phyloP scores from a whole-genome alignment of 805 yeast species.

The Metschnikowia shivogae region DNA sequence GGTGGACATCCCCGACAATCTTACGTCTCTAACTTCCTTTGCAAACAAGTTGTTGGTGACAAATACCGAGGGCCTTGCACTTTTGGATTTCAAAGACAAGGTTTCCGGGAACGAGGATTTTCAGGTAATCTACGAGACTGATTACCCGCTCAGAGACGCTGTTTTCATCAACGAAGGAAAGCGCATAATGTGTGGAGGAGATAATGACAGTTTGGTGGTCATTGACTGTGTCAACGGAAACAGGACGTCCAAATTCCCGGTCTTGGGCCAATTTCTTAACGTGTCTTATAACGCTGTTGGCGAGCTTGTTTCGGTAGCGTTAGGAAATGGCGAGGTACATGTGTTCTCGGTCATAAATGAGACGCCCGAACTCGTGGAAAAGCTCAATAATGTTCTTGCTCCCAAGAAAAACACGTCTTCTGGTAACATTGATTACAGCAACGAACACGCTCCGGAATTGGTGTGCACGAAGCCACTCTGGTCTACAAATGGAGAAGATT shows the following conservation, averaged over 20 bases:
- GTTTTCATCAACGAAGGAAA: conserved; percentile 59
- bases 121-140: conserved; percentile 42
- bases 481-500: conserved; percentile 64
- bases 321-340: conserved; percentile 55
- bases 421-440: conserved; percentile 34
- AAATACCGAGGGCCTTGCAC: conserved; percentile 38
- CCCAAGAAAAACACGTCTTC: conserved; percentile 30
- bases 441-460: conserved; percentile 43
- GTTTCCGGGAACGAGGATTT: conserved; percentile 26
- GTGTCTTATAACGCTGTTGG: conserved; percentile 54
- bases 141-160: conserved; percentile 48
- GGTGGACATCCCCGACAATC: conserved; percentile 45
- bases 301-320: conserved; percentile 54
- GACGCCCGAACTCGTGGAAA: conserved; percentile 47
- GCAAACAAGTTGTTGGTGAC: conserved; percentile 29
- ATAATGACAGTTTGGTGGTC: conserved; percentile 53
- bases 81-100: conserved; percentile 2
- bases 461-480: conserved; percentile 58
- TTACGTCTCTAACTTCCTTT: conserved; percentile 38
- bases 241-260: conserved; percentile 26
- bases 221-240: conserved; percentile 37
- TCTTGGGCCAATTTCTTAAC: conserved; percentile 54
- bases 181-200: conserved; percentile 60
- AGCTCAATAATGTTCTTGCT: conserved; percentile 40
- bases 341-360: conserved; percentile 55